phyloP scores from a whole-genome alignment of 306 rosid species.

The Trichosanthes truncata region DNA sequence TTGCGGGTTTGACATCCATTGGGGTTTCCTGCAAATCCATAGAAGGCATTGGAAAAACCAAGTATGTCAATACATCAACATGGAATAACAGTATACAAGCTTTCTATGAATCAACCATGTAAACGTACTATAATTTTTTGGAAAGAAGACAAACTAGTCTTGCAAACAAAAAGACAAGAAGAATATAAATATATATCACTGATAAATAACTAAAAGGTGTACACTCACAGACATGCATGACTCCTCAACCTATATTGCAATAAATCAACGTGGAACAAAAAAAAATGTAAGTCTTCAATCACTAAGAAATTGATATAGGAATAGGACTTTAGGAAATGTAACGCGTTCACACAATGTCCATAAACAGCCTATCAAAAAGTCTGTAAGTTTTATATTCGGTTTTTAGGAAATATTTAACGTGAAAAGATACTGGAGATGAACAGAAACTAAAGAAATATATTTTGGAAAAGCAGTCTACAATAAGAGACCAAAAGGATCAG shows the following conservation, averaged over 20 bases:
- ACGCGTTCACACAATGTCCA: background rate
- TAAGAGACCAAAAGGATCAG: background rate
- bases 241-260: background rate
- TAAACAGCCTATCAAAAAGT: background rate
- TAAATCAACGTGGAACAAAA: background rate
- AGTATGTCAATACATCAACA: background rate
- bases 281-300: background rate
- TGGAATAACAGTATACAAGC: background rate
- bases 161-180: background rate
- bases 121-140: background rate
- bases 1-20: constrained; percentile 62
- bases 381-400: background rate
- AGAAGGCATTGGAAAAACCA: constrained; percentile 14
- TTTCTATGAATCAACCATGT: background rate
- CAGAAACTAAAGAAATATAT: background rate
- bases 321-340: no score
- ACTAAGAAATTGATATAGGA: background rate
- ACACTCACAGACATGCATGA: background rate
- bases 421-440: background rate
- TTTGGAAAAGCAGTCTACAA: background rate
- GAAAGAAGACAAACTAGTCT: background rate
- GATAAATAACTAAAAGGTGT: background rate
- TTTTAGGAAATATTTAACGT: background rate
- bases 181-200: background rate
- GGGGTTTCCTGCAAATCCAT: constrained; percentile 53